Evolutionary conservation across 257 asterid genomes (phyloP), one percentile per base, ranked within the genome.

Genomic region (Scutellaria barbata): DNA sequence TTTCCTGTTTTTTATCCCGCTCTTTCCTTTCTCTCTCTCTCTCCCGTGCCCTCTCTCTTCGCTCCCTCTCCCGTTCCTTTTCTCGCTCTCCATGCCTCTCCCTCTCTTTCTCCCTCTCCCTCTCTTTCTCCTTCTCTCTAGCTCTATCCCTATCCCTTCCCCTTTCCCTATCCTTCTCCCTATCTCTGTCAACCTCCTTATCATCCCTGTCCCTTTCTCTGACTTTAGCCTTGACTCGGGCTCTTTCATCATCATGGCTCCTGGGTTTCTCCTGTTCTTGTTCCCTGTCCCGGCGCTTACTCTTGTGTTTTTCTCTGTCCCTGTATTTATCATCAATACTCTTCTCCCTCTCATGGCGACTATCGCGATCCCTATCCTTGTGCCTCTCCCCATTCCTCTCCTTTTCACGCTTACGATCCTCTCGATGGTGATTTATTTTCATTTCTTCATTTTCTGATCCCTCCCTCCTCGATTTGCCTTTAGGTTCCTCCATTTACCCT

Each of bases 221-320:
- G 42, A 68, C 41, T 58, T 68, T 81, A 55, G 58, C 69, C 80
- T 75, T 78, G 16, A 66, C 82, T 52, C 79, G 77, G 11, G 37
- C 40, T 66, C 73, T 73, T 51, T 74, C 86, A 30, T 73, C 84
- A 8, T 83, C 84, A 10, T 68, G 81, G 74, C 68, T 72, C 79
- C 63, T 73, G 43, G 48, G 43, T 53, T 63, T 81, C 84, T 39
- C 25, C 25, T 63, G 74, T 12, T 77, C 86, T 7, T 55, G 75
- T 10, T 83, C 89, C 82, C 75, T 83, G 5, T 83, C 86, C 3
- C 85, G 86, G 18, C 78, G 88, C 86, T 74, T 86, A 62, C 79
- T 76, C 79, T 72, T 81, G 79, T 80, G 87, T 75, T 74, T 84
- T 41, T 84, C 87, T 48, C 71, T 78, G 7, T 84, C 85, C 63